Evolutionary conservation across 2,329 filamentous ascomycete genomes (phyloP).

Genomic region (Penicillium sclerotigenum): DNA sequence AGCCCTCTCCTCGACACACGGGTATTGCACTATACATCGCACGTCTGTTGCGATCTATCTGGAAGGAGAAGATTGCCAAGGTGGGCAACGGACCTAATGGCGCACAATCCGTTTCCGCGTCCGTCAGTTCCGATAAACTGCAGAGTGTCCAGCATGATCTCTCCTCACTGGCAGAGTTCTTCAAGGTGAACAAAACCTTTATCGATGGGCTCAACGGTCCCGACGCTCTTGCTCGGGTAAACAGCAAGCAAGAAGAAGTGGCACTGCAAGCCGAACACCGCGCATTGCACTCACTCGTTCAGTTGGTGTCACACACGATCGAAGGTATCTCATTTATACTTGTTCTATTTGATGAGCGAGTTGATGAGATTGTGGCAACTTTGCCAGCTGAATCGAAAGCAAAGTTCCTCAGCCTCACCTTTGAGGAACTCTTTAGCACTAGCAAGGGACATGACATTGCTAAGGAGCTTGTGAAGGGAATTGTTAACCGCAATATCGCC

Average conservation of each 20-base stretch:
- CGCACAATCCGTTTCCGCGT: conserved; percentile 62
- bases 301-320: conserved; percentile 83
- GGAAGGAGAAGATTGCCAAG: conserved; percentile 73
- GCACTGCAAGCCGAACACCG: conserved; percentile 92
- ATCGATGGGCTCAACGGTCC: conserved; percentile 94
- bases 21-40: conserved; percentile 85
- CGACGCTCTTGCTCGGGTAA: conserved; percentile 72
- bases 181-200: conserved; percentile 81
- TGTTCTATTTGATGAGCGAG: conserved; percentile 89
- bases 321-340: conserved; percentile 96
- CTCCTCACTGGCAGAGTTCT: conserved; percentile 73
- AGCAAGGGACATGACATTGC: conserved; percentile 79
- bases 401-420: conserved; percentile 73
- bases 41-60: conserved; percentile 81
- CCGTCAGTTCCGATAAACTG: conserved; percentile 66
- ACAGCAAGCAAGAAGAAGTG: conserved; percentile 84
- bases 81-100: conserved; percentile 55
- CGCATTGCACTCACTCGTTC: conserved; percentile 79
- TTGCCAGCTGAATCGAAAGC: conserved; percentile 68
- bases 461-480: conserved; percentile 92
- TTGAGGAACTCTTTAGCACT: conserved; percentile 80
- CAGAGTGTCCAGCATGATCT: conserved; percentile 75
- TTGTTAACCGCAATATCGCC: conserved; percentile 96
- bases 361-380: conserved; percentile 79
- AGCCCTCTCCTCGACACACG: conserved; percentile 83